Evolutionary conservation across 1,284 basidiomycete species (phyloP).

Genomic region (Thelephora terrestris): DNA sequence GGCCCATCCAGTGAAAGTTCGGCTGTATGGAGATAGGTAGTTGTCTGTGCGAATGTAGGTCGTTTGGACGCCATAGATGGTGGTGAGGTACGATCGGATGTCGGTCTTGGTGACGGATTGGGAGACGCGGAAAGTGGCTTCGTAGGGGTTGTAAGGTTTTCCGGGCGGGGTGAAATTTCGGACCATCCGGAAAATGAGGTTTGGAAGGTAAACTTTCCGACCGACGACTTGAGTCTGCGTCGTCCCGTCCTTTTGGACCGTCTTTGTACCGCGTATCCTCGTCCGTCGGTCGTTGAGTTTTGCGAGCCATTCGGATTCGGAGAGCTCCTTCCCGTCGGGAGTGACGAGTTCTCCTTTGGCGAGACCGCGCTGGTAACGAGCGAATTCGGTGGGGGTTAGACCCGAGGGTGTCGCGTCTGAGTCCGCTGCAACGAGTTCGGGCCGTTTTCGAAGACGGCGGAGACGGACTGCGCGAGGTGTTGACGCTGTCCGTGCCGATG

Average conservation of each 20-base stretch:
- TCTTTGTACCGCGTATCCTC: slow-evolving; percentile 54
- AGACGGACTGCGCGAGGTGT: slow-evolving; percentile 61
- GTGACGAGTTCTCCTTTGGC: slow-evolving; percentile 41
- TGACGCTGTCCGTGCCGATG: slow-evolving; percentile 51
- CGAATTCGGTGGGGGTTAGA: slow-evolving; percentile 52
- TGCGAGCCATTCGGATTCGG: slow-evolving; percentile 48
- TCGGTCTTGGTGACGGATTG: slow-evolving; percentile 87
- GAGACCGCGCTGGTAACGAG: slow-evolving; percentile 45
- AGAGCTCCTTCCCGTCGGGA: slow-evolving; percentile 29
- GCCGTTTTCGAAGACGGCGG: slow-evolving; percentile 46
- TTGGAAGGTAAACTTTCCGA: slow-evolving; percentile 82
- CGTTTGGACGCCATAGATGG: slow-evolving; percentile 79
- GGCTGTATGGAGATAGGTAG: slow-evolving; percentile 46
- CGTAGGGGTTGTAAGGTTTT: slow-evolving; percentile 84
- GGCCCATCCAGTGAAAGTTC: not conserved
- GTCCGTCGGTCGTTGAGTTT: slow-evolving; percentile 43
- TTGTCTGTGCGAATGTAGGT: slow-evolving; percentile 94
- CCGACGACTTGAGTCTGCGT: slow-evolving; percentile 53
- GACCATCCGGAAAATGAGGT: slow-evolving; percentile 75
- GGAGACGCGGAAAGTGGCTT: slow-evolving; percentile 88
- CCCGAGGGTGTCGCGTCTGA: slow-evolving; percentile 43
- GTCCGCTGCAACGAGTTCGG: slow-evolving; percentile 27
- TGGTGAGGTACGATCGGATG: slow-evolving; percentile 74
- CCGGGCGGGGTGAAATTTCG: slow-evolving; percentile 75
- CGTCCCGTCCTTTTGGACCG: slow-evolving; percentile 27